Percentiles rank a stretch among this genome's conserved stretches.
phyloP scores from a whole-genome alignment of 495 filamentous ascomycete genomes.

The Endocarpon pusillum region DNA sequence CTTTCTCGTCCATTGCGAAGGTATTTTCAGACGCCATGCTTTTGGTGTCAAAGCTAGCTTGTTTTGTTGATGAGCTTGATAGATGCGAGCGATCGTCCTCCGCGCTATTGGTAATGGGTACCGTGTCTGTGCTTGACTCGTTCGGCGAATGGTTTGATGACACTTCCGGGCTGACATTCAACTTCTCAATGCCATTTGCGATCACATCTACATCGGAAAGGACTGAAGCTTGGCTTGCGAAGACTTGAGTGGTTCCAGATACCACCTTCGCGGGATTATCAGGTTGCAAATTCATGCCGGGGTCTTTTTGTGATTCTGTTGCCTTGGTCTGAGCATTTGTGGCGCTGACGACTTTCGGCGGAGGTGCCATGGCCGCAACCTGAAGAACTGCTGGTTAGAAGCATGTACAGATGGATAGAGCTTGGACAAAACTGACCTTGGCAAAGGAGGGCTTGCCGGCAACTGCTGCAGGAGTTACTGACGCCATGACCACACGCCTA shows the following conservation, averaged over 20 bases:
- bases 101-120: neutral
- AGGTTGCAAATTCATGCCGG: neutral
- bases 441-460: constrained; percentile 28
- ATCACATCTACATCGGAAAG: neutral
- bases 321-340: constrained; percentile 1
- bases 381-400: constrained; percentile 8
- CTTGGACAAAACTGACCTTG: constrained; percentile 17
- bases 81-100: constrained; percentile 47
- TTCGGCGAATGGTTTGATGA: neutral
- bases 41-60: constrained; percentile 76
- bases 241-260: neutral
- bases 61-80: constrained; percentile 64
- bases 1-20: constrained; percentile 87
- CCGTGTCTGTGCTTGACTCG: neutral
- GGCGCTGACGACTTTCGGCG: constrained; percentile 10
- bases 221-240: neutral
- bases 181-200: too few relatives aligned
- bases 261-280: neutral
- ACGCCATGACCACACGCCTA: constrained; percentile 24
- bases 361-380: constrained; percentile 29
- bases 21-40: constrained; percentile 82
- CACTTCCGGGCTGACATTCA: neutral
- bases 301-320: neutral
- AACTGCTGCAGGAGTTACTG: constrained; percentile 15
- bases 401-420: neutral